Conservation (phyloP, 371 early-diverging fungal species). For the Apophysomyces ossiformis region DNA sequence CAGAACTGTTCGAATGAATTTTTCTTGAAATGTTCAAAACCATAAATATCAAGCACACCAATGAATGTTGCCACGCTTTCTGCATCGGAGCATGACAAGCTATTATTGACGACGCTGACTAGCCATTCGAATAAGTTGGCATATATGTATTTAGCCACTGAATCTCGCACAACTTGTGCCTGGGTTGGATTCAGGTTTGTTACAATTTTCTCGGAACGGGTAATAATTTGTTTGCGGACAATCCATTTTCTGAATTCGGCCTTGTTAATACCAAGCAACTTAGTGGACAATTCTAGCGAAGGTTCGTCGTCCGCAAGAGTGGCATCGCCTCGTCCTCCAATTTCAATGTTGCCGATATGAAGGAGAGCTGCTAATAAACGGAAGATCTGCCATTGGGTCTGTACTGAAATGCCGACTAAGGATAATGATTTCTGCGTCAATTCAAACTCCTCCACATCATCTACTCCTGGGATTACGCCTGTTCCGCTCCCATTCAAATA, state of each 20-base stretch:
- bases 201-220: constrained; percentile 87
- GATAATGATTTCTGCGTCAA: constrained; percentile 83
- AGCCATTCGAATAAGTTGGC: constrained; percentile 93
- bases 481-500: constrained; percentile 89
- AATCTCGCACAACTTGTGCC: constrained; percentile 85
- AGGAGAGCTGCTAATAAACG: constrained; percentile 87
- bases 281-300: constrained; percentile 65
- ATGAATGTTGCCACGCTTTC: constrained; percentile 73
- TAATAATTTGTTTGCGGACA: constrained; percentile 86
- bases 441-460: constrained; percentile 90
- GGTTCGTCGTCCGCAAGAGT: constrained; percentile 79
- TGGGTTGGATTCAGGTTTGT: constrained; percentile 75
- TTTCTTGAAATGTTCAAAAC: constrained; percentile 96
- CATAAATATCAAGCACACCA: constrained; percentile 97
- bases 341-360: constrained; percentile 92
- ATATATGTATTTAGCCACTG: constrained; percentile 94
- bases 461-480: constrained; percentile 81
- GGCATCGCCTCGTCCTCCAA: constrained; percentile 71
- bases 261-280: constrained; percentile 77
- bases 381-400: constrained; percentile 87
- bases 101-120: constrained; percentile 81
- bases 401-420: constrained; percentile 80
- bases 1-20: constrained; percentile 99
- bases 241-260: constrained; percentile 89
- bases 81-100: constrained; percentile 61